Conservation (phyloP, 2,329 filamentous ascomycete genomes). For the Ophiocordyceps robertsii region DNA sequence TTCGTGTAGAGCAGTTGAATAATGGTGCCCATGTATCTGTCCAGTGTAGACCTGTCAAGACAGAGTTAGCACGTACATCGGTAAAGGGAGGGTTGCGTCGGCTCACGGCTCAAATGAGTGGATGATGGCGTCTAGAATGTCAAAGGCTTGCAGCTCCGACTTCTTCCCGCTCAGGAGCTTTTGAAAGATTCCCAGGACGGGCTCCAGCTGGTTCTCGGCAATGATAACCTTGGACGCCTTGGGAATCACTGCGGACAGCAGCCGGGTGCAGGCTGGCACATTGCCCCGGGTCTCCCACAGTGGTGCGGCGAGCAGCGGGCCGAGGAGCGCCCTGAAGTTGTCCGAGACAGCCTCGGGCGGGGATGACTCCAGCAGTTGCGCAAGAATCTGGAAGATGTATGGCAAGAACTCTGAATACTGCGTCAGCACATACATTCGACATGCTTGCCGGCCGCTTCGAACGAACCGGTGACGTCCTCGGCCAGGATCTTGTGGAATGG, state of each 20-base stretch:
- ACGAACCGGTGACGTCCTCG: slow-evolving; percentile 64
- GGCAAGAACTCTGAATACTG: slow-evolving; percentile 66
- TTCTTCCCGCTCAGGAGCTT: slow-evolving; percentile 70
- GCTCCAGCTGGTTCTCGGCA: slow-evolving; percentile 68
- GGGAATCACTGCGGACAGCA: slow-evolving; percentile 73
- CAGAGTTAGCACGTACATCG: not conserved
- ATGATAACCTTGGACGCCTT: slow-evolving; percentile 61
- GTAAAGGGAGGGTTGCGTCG: not conserved
- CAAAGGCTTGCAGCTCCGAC: slow-evolving; percentile 77
- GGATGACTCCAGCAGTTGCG: slow-evolving; percentile 78
- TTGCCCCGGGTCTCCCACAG: slow-evolving; percentile 92
- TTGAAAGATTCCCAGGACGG: slow-evolving; percentile 91
- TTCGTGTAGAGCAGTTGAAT: slow-evolving; percentile 70
- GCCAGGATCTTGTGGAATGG: slow-evolving; percentile 71
- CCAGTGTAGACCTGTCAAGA: slow-evolving; percentile 40
- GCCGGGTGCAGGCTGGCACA: slow-evolving; percentile 75
- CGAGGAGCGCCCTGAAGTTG: slow-evolving; percentile 68
- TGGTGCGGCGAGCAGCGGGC: slow-evolving; percentile 63
- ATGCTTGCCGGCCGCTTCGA: not conserved
- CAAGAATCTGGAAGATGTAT: slow-evolving; percentile 92
- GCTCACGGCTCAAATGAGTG: slow-evolving; percentile 59
- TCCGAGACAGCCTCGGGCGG: slow-evolving; percentile 64
- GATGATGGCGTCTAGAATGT: slow-evolving; percentile 73
- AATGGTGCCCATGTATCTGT: slow-evolving; percentile 68
- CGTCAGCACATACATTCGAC: slow-evolving; percentile 6